phyloP scores from a whole-genome alignment of 176 grass and related monocot species.

The Saccharum spontaneum region DNA sequence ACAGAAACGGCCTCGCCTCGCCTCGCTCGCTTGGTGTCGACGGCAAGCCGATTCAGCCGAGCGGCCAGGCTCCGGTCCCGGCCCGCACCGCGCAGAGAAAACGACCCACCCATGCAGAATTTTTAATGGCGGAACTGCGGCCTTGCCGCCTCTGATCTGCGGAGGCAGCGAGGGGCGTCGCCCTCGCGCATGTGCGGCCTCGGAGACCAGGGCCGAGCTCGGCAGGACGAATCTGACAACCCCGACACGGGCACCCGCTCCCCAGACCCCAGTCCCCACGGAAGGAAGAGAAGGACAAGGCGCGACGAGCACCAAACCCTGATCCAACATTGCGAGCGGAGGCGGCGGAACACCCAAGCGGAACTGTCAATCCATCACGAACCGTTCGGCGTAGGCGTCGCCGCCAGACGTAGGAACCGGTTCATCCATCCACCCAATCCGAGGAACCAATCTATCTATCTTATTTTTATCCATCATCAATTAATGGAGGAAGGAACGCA shows the following conservation, averaged over 20 bases:
- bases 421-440: not conserved
- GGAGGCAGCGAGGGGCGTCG: not conserved
- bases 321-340: constrained; percentile 24
- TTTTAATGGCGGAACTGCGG: constrained; percentile 22
- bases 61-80: not conserved
- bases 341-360: not conserved
- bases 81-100: constrained; percentile 4
- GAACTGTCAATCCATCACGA: not conserved
- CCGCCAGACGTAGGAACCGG: not conserved
- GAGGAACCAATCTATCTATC: not conserved
- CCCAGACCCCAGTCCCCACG: too few relatives aligned
- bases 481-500: not conserved
- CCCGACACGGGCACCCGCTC: not conserved
- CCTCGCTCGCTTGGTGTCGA: not conserved
- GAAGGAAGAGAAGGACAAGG: too few relatives aligned
- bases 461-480: not conserved
- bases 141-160: constrained; percentile 35
- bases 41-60: constrained; percentile 12
- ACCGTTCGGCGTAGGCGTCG: not conserved
- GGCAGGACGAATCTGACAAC: constrained; percentile 22
- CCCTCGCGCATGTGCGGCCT: constrained; percentile 10
- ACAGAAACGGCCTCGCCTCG: not conserved
- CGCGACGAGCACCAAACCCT: not conserved
- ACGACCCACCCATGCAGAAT: constrained; percentile 32
- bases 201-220: not conserved